A percentile compares a stretch with the other conserved stretches of the same genome.
These are phyloP conservation scores for Cladosporium phlei DNA, from an alignment of 2,329 filamentous ascomycete genomes.

Conservation along the genomic window DNA sequence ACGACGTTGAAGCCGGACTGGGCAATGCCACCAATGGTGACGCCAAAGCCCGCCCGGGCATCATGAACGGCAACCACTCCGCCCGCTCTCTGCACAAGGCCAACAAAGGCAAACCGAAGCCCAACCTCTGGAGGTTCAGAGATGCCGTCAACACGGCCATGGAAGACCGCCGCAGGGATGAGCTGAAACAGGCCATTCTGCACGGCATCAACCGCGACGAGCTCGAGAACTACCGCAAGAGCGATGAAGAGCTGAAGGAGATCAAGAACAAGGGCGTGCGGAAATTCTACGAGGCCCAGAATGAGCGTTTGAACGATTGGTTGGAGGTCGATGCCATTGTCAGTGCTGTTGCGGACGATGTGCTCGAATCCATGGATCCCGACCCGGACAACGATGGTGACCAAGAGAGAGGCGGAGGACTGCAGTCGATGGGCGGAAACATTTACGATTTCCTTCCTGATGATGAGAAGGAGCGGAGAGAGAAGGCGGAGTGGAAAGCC, in stretches of 20 bases:
- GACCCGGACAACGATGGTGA: conserved; percentile 54
- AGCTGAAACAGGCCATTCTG: conserved; percentile 48
- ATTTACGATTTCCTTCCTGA: conserved; percentile 54
- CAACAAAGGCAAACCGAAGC: conserved; percentile 20
- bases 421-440: conserved; percentile 46
- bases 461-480: conserved; percentile 48
- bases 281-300: conserved; percentile 52
- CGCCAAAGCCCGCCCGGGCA: conserved; percentile 2
- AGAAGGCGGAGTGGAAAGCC: conserved; percentile 45
- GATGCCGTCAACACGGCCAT: conserved; percentile 46
- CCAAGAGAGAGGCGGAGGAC: conserved; percentile 48
- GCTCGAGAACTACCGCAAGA: conserved; percentile 49
- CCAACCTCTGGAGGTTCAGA: conserved; percentile 39
- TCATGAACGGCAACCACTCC: conserved; percentile 8
- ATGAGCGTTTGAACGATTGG: conserved; percentile 53
- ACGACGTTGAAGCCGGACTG: conserved; percentile 7
- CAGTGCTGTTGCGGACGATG: conserved; percentile 52
- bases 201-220: conserved; percentile 43
- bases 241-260: conserved; percentile 49
- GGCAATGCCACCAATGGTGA: conserved; percentile 7
- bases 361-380: conserved; percentile 57
- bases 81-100: not conserved
- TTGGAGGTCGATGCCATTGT: conserved; percentile 56
- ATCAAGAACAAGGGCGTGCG: conserved; percentile 52
- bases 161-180: conserved; percentile 40